phyloP scores from a whole-genome alignment of 2,329 filamentous ascomycete species.

The Paracoccidioides lutzii region DNA sequence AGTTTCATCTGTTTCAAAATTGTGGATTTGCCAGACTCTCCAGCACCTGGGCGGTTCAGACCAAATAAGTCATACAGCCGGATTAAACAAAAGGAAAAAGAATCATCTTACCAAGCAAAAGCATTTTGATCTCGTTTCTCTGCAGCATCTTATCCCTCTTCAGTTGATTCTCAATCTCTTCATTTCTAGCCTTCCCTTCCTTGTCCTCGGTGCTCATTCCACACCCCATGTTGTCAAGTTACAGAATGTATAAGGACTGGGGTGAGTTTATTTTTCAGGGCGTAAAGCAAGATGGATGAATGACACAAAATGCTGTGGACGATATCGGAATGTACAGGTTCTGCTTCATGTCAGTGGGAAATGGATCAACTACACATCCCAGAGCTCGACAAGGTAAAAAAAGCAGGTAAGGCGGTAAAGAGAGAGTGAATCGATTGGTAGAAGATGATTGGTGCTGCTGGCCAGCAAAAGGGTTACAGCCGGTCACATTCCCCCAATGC shows the following conservation, averaged over 20 bases:
- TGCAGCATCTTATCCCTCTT: slow-evolving; percentile 98
- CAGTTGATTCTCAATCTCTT: slow-evolving; percentile 99
- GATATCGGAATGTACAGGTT: neutral
- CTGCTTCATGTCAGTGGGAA: neutral
- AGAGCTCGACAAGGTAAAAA: neutral
- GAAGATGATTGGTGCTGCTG: neutral
- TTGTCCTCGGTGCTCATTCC: slow-evolving; percentile 99
- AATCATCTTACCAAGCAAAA: slow-evolving; percentile 69
- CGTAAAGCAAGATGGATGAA: neutral
- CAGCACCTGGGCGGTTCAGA: slow-evolving; percentile 54
- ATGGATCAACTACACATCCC: neutral
- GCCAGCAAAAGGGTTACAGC: neutral
- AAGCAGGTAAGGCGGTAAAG: neutral
- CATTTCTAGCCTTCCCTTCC: slow-evolving; percentile 99
- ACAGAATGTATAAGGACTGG: neutral
- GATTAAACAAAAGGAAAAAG: neutral
- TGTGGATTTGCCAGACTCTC: slow-evolving; percentile 93
- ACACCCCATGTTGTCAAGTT: slow-evolving; percentile 81
- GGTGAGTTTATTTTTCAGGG: neutral
- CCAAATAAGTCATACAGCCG: slow-evolving; percentile 3
- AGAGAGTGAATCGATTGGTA: neutral
- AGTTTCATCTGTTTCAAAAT: slow-evolving; percentile 98
- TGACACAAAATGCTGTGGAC: neutral
- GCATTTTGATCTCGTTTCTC: slow-evolving; percentile 99
- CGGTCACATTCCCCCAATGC: neutral